These are phyloP conservation scores for Xerocomus amazonicus DNA, from an alignment of 1,284 basidiomycete genomes.

Conservation along the genomic window DNA sequence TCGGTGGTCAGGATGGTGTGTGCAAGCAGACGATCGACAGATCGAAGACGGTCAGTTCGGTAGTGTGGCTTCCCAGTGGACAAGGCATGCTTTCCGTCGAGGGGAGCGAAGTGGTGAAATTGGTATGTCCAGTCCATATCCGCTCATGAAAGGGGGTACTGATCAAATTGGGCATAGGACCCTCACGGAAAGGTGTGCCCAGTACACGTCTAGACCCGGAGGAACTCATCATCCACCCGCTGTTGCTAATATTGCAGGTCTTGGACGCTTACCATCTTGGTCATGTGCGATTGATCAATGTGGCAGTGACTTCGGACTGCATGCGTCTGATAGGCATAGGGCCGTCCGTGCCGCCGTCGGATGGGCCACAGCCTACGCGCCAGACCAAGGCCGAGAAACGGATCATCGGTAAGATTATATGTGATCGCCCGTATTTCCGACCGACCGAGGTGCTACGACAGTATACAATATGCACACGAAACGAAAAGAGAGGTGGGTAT, in stretches of 20 bases:
- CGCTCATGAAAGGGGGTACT: not conserved
- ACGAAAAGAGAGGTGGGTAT: conserved; percentile 62
- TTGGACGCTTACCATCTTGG: conserved; percentile 60
- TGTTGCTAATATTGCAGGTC: conserved; percentile 24
- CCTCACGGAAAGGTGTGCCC: conserved; percentile 43
- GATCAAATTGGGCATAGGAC: conserved; percentile 39
- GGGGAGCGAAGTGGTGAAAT: conserved; percentile 46
- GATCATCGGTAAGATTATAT: conserved; percentile 54
- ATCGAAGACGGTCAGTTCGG: conserved; percentile 53
- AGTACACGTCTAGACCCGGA: not conserved
- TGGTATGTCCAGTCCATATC: conserved; percentile 34
- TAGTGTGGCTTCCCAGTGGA: conserved; percentile 67
- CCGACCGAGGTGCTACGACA: conserved; percentile 27
- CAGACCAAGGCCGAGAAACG: conserved; percentile 68
- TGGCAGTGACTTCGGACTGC: conserved; percentile 68
- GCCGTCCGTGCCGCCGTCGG: conserved; percentile 54
- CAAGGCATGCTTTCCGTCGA: conserved; percentile 55
- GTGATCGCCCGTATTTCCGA: not conserved
- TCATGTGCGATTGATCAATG: conserved; percentile 68
- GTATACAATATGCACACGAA: conserved; percentile 69
- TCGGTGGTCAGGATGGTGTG: conserved; percentile 54
- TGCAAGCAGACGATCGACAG: conserved; percentile 70
- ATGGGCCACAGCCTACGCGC: conserved; percentile 65
- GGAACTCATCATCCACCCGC: not conserved
- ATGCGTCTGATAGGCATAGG: conserved; percentile 66